These are phyloP conservation scores for Gaertneriomyces sp. DNA, from an alignment of 192 early-diverging fungal species.

Conservation along the genomic window DNA sequence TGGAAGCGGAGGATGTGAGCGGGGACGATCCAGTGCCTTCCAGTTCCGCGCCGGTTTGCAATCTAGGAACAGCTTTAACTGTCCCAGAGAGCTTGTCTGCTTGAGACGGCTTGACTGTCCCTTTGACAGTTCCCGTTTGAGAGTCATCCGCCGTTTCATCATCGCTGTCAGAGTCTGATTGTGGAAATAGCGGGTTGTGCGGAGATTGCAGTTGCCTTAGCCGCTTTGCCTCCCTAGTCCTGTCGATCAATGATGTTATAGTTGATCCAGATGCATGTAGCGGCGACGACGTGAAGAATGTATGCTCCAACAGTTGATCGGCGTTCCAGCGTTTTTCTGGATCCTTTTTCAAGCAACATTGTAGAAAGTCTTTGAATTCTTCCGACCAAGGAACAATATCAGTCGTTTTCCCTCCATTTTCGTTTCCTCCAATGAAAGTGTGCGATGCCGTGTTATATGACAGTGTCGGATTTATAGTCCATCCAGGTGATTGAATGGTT, in stretches of 20 bases:
- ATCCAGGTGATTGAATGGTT: no score
- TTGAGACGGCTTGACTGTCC: not conserved
- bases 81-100: conserved; percentile 1
- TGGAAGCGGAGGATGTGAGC: no score
- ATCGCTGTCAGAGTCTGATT: conserved; percentile 19
- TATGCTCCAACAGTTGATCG: conserved; percentile 32
- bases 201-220: conserved; percentile 16
- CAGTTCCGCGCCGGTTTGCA: no score
- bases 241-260: conserved; percentile 37
- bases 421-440: no score
- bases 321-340: conserved; percentile 48
- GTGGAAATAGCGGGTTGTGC: conserved; percentile 17
- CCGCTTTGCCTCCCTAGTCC: conserved; percentile 33
- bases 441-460: no score
- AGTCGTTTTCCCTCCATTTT: conserved; percentile 6
- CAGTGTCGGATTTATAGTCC: no score
- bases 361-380: conserved; percentile 49
- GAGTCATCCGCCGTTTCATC: conserved; percentile 35
- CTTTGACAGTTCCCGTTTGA: conserved; percentile 14
- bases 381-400: conserved; percentile 33
- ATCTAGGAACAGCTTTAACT: not conserved
- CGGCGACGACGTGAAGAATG: conserved; percentile 23
- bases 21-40: no score
- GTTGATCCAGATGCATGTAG: conserved; percentile 10
- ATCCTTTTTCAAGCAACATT: conserved; percentile 51